Conservation (phyloP, 2,329 filamentous ascomycete genomes). For the Trichoderma koningiopsis region DNA sequence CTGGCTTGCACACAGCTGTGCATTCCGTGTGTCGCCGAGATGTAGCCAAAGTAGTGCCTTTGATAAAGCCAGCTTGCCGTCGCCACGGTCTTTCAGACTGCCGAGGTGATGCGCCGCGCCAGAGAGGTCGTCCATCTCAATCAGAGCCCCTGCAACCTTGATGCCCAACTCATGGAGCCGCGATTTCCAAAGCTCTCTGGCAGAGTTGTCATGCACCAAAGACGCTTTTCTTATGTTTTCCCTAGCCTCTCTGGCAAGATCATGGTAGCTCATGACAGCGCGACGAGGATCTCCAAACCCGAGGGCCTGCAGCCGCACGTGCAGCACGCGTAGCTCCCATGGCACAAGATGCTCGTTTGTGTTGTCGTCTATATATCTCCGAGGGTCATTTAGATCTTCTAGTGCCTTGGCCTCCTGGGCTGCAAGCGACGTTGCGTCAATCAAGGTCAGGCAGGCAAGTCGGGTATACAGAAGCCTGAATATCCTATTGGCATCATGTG, state of each 20-base stretch:
- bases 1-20: constrained; percentile 55
- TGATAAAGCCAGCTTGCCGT: constrained; percentile 49
- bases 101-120: constrained; percentile 75
- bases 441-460: constrained; percentile 78
- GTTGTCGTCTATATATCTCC: constrained; percentile 58
- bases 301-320: constrained; percentile 80
- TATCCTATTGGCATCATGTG: constrained; percentile 65
- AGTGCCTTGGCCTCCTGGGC: constrained; percentile 67
- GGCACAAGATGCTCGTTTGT: constrained; percentile 70
- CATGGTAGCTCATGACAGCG: constrained; percentile 88
- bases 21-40: constrained; percentile 73
- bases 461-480: constrained; percentile 80
- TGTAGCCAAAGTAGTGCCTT: constrained; percentile 73
- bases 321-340: constrained; percentile 82
- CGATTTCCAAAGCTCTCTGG: constrained; percentile 67
- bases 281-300: constrained; percentile 83
- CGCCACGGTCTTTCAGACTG: constrained; percentile 51
- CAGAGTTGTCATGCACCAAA: constrained; percentile 52
- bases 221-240: constrained; percentile 55
- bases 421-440: constrained; percentile 70
- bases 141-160: constrained; percentile 64
- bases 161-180: constrained; percentile 76
- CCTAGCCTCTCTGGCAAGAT: constrained; percentile 78
- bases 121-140: constrained; percentile 86
- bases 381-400: constrained; percentile 60